Evolutionary conservation across 371 early-diverging fungal species (phyloP).

Genomic region (Nematocida homosporus): DNA sequence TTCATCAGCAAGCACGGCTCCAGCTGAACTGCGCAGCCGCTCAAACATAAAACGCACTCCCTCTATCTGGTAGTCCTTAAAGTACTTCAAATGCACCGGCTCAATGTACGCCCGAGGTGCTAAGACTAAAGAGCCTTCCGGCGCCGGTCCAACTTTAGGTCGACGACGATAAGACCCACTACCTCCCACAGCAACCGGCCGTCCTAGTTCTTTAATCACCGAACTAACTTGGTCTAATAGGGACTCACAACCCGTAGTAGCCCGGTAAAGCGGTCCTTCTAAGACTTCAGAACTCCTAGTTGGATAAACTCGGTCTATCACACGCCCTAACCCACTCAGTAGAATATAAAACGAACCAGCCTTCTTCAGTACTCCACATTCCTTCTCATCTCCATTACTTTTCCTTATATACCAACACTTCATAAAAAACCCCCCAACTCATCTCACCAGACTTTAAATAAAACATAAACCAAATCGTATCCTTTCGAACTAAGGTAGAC

Average conservation of each 20-base stretch:
- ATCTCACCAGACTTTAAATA: too few relatives aligned
- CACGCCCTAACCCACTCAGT: background rate
- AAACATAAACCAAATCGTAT: too few relatives aligned
- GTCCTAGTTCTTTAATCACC: too few relatives aligned
- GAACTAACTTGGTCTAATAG: too few relatives aligned
- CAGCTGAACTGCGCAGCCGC: conserved; percentile 61
- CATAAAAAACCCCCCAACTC: background rate
- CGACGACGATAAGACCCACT: too few relatives aligned
- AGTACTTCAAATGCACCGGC: conserved; percentile 36
- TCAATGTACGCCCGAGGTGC: conserved; percentile 49
- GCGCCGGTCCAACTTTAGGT: conserved; percentile 30
- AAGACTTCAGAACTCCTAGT: background rate
- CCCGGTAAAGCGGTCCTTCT: conserved; percentile 32
- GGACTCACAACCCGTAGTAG: conserved; percentile 1
- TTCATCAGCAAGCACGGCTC: conserved; percentile 96
- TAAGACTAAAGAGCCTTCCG: conserved; percentile 51
- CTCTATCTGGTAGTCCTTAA: conserved; percentile 69
- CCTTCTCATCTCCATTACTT: background rate
- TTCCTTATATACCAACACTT: background rate
- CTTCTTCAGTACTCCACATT: background rate
- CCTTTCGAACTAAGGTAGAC: too few relatives aligned
- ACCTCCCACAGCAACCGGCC: too few relatives aligned
- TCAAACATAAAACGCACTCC: conserved; percentile 70
- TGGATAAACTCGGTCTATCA: conserved; percentile 26
- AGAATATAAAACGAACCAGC: conserved; percentile 31